Evolutionary conservation across 225 moss, liverwort and hornwort species (phyloP), one percentile per base, ranked within the genome.

Genomic region (Sphagnum tenellum): DNA sequence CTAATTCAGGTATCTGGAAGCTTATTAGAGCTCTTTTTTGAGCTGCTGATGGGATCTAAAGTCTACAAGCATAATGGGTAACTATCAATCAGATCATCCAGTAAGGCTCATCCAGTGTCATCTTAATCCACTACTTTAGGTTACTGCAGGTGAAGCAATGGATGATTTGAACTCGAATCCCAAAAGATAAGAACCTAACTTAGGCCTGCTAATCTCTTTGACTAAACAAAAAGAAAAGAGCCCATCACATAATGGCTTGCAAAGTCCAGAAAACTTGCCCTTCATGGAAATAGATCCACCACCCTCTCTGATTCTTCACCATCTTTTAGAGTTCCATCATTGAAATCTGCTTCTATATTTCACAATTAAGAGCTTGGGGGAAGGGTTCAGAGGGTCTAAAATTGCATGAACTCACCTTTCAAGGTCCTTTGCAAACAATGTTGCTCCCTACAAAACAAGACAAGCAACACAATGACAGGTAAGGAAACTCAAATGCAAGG

Each of bases 361-460:
- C 3, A 55, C 7, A 56, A 10, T n/a, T 12, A 12, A 47, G 45
- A 59, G 4, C n/a, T 11, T 5, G 49, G 2, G 51, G 4, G 11
- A 52, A 57, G 59, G 7, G 46, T 13, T 46, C 12, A 9, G 45
- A 13, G 51, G 47, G 47, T n/a, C 50, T 45, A 12, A 2, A 8
- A 63, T 7, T 8, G 5, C 48, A 49, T 44, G 66, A 9, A 6
- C 68, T 67, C 72, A 95, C 96, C 86, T 88, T 59, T 88, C 83
- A 10, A 96, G 75, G 75, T 92, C 96, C 68, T 89, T 83, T 49
- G 76, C 76, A 68, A 80, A 88, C 77, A 96, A 79, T 6, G 96
- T 90, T 49, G 92, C 86, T 44, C 64, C 75, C 82, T 83, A 63
- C 46, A 60, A 46, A 74, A 50, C 9, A 6, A 52, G 9, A 9